Percentiles rank a stretch among this genome's conserved stretches.
Conservation (phyloP, 1,139 yeast genomes). For the Hemisphaericaspora lyxosophila region DNA sequence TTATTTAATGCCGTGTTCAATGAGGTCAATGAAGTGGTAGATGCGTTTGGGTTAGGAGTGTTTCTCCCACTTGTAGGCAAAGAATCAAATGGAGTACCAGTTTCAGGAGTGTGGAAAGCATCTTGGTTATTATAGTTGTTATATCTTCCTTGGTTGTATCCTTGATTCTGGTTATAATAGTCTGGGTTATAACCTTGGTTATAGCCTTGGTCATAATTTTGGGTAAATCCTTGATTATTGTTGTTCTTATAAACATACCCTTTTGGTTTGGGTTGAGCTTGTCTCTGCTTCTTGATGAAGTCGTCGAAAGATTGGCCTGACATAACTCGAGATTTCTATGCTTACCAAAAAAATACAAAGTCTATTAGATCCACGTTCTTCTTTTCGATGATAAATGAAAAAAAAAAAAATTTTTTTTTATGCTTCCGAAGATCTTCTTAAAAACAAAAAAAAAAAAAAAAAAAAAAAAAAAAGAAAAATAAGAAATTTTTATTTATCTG, state of each 20-base stretch:
- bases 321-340: constrained; percentile 14
- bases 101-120: constrained; percentile 12
- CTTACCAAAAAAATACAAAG: background rate
- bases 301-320: constrained; percentile 29
- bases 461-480: constrained; percentile 1
- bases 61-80: constrained; percentile 42
- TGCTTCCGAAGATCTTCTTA: constrained; percentile 1
- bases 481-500: background rate
- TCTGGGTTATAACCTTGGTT: constrained; percentile 9
- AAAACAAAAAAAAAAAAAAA: constrained; percentile 1
- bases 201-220: constrained; percentile 12
- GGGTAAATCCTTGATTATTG: constrained; percentile 11
- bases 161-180: constrained; percentile 8
- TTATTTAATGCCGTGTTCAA: constrained; percentile 69
- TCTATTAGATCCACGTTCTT: background rate
- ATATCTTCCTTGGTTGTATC: constrained; percentile 6
- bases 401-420: background rate
- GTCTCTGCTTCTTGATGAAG: constrained; percentile 27
- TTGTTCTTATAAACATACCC: constrained; percentile 25
- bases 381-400: background rate
- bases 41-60: constrained; percentile 42
- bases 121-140: constrained; percentile 8
- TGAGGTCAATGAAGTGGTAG: constrained; percentile 71
- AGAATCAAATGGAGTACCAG: constrained; percentile 32
- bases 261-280: constrained; percentile 22